phyloP scores from a whole-genome alignment of 441 rosid species.

The Mallotus repandus region DNA sequence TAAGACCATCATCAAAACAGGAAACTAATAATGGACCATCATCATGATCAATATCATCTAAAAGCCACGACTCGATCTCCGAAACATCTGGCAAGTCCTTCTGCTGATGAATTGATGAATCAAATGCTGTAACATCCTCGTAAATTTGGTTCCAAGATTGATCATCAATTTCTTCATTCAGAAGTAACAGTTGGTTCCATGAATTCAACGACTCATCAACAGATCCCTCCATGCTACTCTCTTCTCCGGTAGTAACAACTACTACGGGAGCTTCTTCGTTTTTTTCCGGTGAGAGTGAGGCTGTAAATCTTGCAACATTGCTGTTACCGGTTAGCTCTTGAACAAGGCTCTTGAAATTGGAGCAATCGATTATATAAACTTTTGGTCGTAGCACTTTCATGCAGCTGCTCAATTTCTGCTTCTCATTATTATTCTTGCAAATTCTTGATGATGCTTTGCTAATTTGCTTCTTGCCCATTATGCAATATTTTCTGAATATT shows the following conservation, averaged over 20 bases:
- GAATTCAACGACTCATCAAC: neutral
- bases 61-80: constrained; percentile 15
- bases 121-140: constrained; percentile 8
- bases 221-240: neutral
- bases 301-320: neutral
- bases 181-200: neutral
- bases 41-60: constrained; percentile 15
- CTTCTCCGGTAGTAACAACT: neutral
- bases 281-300: neutral
- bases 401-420: neutral
- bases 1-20: neutral
- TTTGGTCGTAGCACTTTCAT: constrained; percentile 12
- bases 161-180: constrained; percentile 5
- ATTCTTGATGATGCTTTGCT: constrained; percentile 12
- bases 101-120: neutral
- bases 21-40: neutral
- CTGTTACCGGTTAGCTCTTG: constrained; percentile 24
- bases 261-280: neutral
- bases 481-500: neutral
- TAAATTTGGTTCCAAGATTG: constrained; percentile 11
- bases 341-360: constrained; percentile 21
- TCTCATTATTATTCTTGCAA: constrained; percentile 7
- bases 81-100: neutral
- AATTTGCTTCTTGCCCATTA: constrained; percentile 1
- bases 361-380: constrained; percentile 17